phyloP scores from a whole-genome alignment of 176 grass and related monocot species.

The bread wheat (Triticum aestivum) region IWGSC_CS_RefSeq_v2.1 NC_057797.1:90242690-90243189 shows the following conservation, averaged over 20 bases:
- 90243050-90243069: slow-evolving; percentile 24
- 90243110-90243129: not conserved
- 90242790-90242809: slow-evolving; percentile 28
- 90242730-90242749: slow-evolving; percentile 30
- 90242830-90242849: slow-evolving; percentile 26
- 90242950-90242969: not conserved
- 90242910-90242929: slow-evolving; percentile 18
- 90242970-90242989: slow-evolving; percentile 30
- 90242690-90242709: slow-evolving; percentile 20
- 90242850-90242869: slow-evolving; percentile 18
- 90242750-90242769: slow-evolving; percentile 25
- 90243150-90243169: not conserved
- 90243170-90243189: not conserved
- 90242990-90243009: not conserved
- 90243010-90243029: not conserved
- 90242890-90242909: not conserved
- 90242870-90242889: slow-evolving; percentile 34
- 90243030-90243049: slow-evolving; percentile 1
- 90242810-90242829: slow-evolving; percentile 32
- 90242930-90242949: slow-evolving; percentile 13
- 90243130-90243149: not conserved
- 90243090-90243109: slow-evolving; percentile 18
- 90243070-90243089: not conserved
- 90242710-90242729: not conserved
- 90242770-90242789: slow-evolving; percentile 20